Evolutionary conservation across 208 protist species (phyloP).

Genomic region (Crithidia brevicula): DNA sequence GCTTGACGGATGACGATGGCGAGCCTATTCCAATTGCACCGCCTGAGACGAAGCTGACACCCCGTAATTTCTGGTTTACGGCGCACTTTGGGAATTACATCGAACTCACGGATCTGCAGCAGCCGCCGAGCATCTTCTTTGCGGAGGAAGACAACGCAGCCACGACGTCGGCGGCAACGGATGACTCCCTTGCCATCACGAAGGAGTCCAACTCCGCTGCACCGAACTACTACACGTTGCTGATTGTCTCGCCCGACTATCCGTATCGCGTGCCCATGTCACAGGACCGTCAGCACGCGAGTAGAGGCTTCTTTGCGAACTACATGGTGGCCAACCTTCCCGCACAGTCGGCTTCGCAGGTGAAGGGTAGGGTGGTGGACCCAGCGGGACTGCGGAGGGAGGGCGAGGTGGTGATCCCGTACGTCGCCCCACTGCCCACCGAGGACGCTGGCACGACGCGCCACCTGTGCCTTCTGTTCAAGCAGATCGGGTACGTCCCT

Average conservation of each 20-base stretch:
- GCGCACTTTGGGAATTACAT: constrained; percentile 93
- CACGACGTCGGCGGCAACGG: not conserved
- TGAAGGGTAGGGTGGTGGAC: constrained; percentile 21
- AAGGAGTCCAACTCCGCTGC: not conserved
- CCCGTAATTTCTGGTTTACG: constrained; percentile 92
- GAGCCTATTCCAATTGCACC: constrained; percentile 53
- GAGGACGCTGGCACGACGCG: constrained; percentile 90
- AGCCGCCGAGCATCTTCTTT: constrained; percentile 84
- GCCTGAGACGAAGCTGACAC: constrained; percentile 55
- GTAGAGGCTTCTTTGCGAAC: constrained; percentile 86
- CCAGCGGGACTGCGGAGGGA: constrained; percentile 22
- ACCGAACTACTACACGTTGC: constrained; percentile 67
- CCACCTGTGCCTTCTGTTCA: constrained; percentile 85
- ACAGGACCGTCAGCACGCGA: constrained; percentile 32
- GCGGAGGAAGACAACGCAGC: constrained; percentile 30
- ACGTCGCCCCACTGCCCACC: constrained; percentile 86
- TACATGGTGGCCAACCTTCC: constrained; percentile 87
- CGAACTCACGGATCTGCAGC: constrained; percentile 85
- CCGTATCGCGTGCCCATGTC: constrained; percentile 77
- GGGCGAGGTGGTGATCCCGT: constrained; percentile 82
- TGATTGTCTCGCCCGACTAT: constrained; percentile 90
- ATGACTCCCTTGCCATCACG: not conserved
- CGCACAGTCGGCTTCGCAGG: constrained; percentile 3
- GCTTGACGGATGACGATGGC: constrained; percentile 62
- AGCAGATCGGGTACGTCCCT: constrained; percentile 48